Conservation (phyloP, 108 stramenopile species). For the Aurantiochytrium sp. region DNA sequence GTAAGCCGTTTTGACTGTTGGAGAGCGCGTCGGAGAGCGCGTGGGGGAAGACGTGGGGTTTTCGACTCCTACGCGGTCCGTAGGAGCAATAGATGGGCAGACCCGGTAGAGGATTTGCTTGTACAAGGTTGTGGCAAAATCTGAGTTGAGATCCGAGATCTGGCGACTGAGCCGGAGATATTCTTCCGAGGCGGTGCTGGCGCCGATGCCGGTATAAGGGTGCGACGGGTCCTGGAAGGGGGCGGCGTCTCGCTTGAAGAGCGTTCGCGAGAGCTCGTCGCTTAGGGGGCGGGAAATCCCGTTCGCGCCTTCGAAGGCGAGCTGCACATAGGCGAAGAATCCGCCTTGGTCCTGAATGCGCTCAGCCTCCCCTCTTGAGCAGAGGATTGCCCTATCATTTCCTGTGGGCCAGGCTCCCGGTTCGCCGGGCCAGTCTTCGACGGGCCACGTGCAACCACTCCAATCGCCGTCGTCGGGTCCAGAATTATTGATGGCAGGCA, state of each 20-base stretch:
- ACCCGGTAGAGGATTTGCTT: neutral
- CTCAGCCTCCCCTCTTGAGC: neutral
- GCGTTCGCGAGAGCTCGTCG: neutral
- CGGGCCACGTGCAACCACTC: neutral
- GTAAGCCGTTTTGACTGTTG: neutral
- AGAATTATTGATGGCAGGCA: neutral
- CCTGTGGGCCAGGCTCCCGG: neutral
- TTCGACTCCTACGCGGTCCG: too few species aligned
- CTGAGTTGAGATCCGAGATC: neutral
- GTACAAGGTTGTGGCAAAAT: neutral
- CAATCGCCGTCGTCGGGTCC: neutral
- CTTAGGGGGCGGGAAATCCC: neutral
- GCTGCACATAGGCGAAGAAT: neutral
- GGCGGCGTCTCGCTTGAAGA: neutral
- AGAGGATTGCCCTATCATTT: neutral
- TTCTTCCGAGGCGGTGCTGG: neutral
- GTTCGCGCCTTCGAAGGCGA: neutral
- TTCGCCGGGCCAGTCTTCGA: neutral
- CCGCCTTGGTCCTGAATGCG: neutral
- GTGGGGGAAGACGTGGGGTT: neutral
- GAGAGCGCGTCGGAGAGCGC: neutral
- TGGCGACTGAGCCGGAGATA: neutral
- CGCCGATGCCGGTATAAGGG: neutral
- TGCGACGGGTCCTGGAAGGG: neutral
- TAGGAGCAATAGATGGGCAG: neutral